These are phyloP conservation scores for Hyaloscypha hepaticicola DNA, from an alignment of 495 filamentous ascomycete species.

Conservation along the genomic window DNA sequence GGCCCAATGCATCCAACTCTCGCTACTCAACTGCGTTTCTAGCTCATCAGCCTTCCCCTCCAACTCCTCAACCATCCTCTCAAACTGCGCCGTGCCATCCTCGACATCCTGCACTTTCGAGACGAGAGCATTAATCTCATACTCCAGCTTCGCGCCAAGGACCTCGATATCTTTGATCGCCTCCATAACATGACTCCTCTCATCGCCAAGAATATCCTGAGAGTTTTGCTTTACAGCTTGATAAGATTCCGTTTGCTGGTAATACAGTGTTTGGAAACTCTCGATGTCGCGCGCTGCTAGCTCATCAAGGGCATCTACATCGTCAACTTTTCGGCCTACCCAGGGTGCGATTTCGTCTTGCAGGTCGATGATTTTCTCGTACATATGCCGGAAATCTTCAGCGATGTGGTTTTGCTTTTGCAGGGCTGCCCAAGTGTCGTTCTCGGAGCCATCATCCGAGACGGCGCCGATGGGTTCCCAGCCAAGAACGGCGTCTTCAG, in stretches of 20 bases:
- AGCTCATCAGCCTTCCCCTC: slow-evolving; percentile 73
- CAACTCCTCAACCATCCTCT: slow-evolving; percentile 73
- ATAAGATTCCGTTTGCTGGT: slow-evolving; percentile 64
- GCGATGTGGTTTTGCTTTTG: slow-evolving; percentile 49
- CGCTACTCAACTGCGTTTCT: slow-evolving; percentile 61
- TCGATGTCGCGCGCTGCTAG: slow-evolving; percentile 59
- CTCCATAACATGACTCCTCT: slow-evolving; percentile 67
- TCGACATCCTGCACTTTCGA: slow-evolving; percentile 88
- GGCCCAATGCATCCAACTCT: slow-evolving; percentile 61
- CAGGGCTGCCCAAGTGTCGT: slow-evolving; percentile 37
- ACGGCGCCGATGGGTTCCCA: slow-evolving; percentile 49
- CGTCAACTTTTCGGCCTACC: slow-evolving; percentile 62
- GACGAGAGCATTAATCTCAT: slow-evolving; percentile 80
- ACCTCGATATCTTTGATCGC: slow-evolving; percentile 78
- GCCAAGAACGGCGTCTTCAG: slow-evolving; percentile 80
- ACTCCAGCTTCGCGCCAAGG: slow-evolving; percentile 85
- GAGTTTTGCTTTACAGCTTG: slow-evolving; percentile 61
- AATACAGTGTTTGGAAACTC: slow-evolving; percentile 65
- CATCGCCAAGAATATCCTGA: slow-evolving; percentile 64
- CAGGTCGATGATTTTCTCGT: slow-evolving; percentile 46
- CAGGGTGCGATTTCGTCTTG: slow-evolving; percentile 57
- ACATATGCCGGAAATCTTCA: slow-evolving; percentile 62
- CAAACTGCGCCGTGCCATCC: slow-evolving; percentile 76
- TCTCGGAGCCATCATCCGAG: slow-evolving; percentile 30
- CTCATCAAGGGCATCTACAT: slow-evolving; percentile 62